Evolutionary conservation across 495 filamentous ascomycete species (phyloP).

Genomic region (Lasiosphaeria ovina): DNA sequence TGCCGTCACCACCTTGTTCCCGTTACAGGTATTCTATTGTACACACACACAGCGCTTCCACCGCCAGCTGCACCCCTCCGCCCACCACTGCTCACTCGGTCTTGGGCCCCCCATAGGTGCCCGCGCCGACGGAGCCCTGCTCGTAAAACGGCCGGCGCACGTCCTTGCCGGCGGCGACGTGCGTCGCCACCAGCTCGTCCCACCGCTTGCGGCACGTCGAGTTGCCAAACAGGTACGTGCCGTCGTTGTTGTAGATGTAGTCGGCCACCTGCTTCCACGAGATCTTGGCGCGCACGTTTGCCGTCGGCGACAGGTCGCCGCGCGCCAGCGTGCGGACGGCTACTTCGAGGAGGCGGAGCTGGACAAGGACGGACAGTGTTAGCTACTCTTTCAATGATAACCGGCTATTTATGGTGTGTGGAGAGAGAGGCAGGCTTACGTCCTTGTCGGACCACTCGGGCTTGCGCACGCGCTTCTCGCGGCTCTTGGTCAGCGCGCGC

Average conservation of each 20-base stretch:
- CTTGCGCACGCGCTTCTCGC: constrained; percentile 69
- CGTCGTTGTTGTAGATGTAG: constrained; percentile 68
- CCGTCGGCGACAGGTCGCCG: constrained; percentile 15
- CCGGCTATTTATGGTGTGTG: neutral
- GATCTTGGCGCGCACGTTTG: constrained; percentile 45
- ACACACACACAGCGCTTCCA: no score
- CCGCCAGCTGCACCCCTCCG: no score
- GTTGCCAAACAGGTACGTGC: constrained; percentile 81
- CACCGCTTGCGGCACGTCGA: constrained; percentile 88
- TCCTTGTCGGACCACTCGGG: constrained; percentile 75
- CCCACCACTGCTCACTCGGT: no score
- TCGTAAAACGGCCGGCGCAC: no score
- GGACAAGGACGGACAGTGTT: neutral
- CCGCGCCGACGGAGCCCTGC: no score
- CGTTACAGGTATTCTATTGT: no score
- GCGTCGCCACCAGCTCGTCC: constrained; percentile 45
- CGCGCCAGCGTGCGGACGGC: constrained; percentile 38
- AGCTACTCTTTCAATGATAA: neutral
- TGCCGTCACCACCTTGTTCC: no score
- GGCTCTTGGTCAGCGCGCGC: constrained; percentile 74
- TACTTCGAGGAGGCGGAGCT: constrained; percentile 50
- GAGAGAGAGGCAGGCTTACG: constrained; percentile 53
- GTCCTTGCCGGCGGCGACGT: neutral
- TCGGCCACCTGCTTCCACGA: constrained; percentile 82
- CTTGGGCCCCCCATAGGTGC: no score